Evolutionary conservation across 2,329 filamentous ascomycete species (phyloP).

Genomic region (Sarocladium kiliense): DNA sequence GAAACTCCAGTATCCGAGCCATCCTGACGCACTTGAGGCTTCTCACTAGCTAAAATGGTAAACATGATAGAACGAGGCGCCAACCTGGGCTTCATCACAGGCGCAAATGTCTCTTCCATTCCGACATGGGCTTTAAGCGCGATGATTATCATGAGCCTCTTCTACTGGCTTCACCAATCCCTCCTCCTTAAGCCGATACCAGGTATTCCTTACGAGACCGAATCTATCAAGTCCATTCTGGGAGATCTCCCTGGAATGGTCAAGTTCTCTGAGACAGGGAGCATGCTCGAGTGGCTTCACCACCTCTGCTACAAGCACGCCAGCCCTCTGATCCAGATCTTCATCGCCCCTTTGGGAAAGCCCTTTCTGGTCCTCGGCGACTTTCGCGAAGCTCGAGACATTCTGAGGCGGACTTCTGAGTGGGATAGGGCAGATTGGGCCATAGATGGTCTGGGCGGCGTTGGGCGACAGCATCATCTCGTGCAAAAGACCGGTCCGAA

Average conservation of each 20-base stretch:
- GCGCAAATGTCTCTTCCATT: too few relatives aligned
- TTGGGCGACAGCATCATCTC: conserved; percentile 28
- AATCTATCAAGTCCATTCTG: conserved; percentile 27
- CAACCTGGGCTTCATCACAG: too few relatives aligned
- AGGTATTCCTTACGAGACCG: conserved; percentile 39
- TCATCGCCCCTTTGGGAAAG: conserved; percentile 34
- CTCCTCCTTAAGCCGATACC: conserved; percentile 36
- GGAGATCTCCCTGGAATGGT: conserved; percentile 32
- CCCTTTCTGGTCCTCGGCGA: conserved; percentile 39
- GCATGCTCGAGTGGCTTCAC: conserved; percentile 20
- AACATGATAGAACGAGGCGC: too few relatives aligned
- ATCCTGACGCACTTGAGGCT: too few relatives aligned
- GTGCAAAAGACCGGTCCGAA: conserved; percentile 21
- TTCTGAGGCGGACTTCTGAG: conserved; percentile 36
- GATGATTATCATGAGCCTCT: background rate
- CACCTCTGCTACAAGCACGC: conserved; percentile 24
- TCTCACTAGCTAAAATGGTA: too few relatives aligned
- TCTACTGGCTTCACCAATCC: conserved; percentile 6
- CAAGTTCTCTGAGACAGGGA: background rate
- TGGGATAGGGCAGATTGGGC: conserved; percentile 37
- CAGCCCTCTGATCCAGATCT: conserved; percentile 41
- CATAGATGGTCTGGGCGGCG: conserved; percentile 24
- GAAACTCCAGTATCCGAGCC: too few relatives aligned
- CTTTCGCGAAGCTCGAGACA: conserved; percentile 36
- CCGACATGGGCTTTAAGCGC: background rate